Percentiles rank a stretch among this genome's conserved stretches.
Evolutionary conservation across 768 basidiomycete genomes (phyloP).

Genomic region (Lactifluus volemus): DNA sequence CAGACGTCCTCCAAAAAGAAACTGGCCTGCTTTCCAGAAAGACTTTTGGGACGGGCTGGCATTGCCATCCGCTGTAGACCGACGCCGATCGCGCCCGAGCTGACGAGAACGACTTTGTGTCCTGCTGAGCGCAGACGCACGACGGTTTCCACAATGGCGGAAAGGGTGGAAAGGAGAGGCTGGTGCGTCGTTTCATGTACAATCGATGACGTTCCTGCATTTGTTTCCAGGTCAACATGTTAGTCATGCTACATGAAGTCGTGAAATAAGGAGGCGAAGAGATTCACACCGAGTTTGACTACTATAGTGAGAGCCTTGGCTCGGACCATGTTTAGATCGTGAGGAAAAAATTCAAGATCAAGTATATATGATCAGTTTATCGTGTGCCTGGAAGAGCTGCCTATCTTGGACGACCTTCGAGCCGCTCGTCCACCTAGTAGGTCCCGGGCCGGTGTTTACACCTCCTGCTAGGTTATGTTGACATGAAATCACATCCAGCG

Average conservation of each 20-base stretch:
- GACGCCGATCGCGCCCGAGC: conserved; percentile 96
- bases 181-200: conserved; percentile 91
- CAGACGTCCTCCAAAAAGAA: no score
- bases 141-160: conserved; percentile 87
- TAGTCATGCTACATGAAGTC: neutral
- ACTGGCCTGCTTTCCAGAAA: conserved; percentile 86
- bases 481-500: no score
- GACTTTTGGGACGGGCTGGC: conserved; percentile 65
- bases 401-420: no score
- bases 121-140: conserved; percentile 67
- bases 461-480: no score
- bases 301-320: conserved; percentile 17
- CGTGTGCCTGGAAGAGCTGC: no score
- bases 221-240: neutral
- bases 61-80: conserved; percentile 89
- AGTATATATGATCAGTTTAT: no score
- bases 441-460: no score
- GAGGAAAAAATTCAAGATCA: no score
- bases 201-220: conserved; percentile 87
- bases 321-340: conserved; percentile 1
- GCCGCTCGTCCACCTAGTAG: no score
- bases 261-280: neutral
- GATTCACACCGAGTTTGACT: conserved; percentile 27
- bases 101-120: conserved; percentile 92
- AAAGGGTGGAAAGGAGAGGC: conserved; percentile 84